Conservation (phyloP, 2,329 filamentous ascomycete genomes). For the Epichloe gansuensis region DNA sequence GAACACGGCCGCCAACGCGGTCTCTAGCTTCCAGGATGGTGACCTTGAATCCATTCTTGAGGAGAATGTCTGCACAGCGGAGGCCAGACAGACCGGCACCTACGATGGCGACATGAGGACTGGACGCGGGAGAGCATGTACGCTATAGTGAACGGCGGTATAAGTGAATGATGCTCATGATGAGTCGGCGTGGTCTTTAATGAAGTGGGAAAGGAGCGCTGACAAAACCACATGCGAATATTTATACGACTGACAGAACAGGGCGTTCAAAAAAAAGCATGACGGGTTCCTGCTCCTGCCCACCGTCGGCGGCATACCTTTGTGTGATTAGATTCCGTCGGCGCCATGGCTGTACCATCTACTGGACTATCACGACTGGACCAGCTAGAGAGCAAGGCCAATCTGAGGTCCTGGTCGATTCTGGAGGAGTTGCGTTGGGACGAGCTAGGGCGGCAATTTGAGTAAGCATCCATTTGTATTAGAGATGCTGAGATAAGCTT, state of each 20-base stretch:
- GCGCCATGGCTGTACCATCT: conserved; percentile 15
- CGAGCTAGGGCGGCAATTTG: conserved; percentile 34
- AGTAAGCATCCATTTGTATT: conserved; percentile 37
- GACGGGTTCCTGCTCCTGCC: neutral
- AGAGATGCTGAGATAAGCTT: neutral
- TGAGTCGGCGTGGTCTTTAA: neutral
- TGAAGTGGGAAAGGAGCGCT: neutral
- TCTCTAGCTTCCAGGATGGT: conserved; percentile 58
- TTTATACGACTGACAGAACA: neutral
- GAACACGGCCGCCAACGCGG: conserved; percentile 53
- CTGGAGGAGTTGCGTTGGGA: conserved; percentile 31
- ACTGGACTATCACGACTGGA: conserved; percentile 21
- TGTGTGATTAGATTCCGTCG: conserved; percentile 20
- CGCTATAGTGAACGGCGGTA: conserved; percentile 8
- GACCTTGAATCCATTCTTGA: conserved; percentile 52
- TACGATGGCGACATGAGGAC: conserved; percentile 51
- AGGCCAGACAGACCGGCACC: conserved; percentile 60
- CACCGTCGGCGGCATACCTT: conserved; percentile 20
- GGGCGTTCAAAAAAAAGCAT: neutral
- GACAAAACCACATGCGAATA: neutral
- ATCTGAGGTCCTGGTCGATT: conserved; percentile 38
- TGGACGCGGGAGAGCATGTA: conserved; percentile 10
- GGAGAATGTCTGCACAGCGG: conserved; percentile 56
- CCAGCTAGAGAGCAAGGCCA: conserved; percentile 25
- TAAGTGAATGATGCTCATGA: neutral